Evolutionary conservation across 75 land plant species (phyloP).

Genomic region (Ceratopteris richardii): DNA sequence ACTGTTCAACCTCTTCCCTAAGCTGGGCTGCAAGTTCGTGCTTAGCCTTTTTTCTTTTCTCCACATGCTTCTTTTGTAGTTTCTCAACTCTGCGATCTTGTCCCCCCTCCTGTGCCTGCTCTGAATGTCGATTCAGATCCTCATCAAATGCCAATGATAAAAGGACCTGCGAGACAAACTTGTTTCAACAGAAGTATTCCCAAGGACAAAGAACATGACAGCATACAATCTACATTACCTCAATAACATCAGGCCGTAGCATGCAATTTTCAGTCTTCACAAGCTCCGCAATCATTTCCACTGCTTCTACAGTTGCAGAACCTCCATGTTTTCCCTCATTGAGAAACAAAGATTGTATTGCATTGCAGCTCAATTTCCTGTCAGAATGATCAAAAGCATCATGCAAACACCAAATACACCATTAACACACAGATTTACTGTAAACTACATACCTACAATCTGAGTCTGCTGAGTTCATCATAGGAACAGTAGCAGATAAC

Average conservation of each 20-base stretch:
- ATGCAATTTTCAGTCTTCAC: constrained; percentile 64
- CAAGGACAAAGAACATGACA: constrained; percentile 2
- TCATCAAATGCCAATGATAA: constrained; percentile 75
- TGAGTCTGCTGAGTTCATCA: constrained; percentile 62
- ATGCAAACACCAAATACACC: neutral
- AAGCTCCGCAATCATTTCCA: constrained; percentile 69
- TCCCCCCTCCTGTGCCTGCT: constrained; percentile 19
- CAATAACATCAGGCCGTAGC: constrained; percentile 71
- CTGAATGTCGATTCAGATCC: constrained; percentile 45
- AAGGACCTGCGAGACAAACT: constrained; percentile 55
- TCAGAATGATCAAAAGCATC: constrained; percentile 9
- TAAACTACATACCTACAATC: constrained; percentile 42
- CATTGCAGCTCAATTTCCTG: constrained; percentile 62
- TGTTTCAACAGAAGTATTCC: too few relatives aligned
- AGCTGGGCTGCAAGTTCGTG: constrained; percentile 44
- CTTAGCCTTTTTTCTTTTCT: constrained; percentile 53
- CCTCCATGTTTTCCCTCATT: constrained; percentile 94
- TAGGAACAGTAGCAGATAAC: constrained; percentile 47
- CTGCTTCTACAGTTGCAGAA: constrained; percentile 92
- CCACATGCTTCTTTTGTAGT: constrained; percentile 30
- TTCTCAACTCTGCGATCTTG: constrained; percentile 12
- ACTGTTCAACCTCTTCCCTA: constrained; percentile 63
- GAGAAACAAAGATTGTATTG: constrained; percentile 63
- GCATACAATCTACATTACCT: constrained; percentile 27
- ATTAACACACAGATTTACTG: neutral